Evolutionary conservation across 495 filamentous ascomycete genomes (phyloP).

Genomic region (Neurospora sp.): DNA sequence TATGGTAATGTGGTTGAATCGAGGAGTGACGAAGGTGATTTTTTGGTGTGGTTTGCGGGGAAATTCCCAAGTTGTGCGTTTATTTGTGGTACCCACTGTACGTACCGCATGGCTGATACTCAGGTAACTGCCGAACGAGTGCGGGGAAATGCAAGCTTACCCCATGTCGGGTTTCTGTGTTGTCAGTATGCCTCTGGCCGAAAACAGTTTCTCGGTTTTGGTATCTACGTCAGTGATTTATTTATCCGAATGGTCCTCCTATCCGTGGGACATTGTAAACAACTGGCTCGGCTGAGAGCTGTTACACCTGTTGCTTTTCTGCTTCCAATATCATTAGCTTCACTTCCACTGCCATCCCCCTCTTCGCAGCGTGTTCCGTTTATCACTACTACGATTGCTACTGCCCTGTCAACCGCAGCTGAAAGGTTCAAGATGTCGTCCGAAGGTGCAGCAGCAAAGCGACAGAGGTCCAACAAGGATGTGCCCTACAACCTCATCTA

Average conservation of each 20-base stretch:
- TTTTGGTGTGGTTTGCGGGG: too few relatives aligned
- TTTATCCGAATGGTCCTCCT: not conserved
- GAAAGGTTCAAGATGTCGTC: constrained; percentile 5
- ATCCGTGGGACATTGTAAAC: not conserved
- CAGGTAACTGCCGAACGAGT: not conserved
- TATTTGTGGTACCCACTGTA: too few relatives aligned
- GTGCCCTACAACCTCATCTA: constrained; percentile 50
- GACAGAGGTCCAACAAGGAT: constrained; percentile 31
- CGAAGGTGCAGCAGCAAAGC: constrained; percentile 18
- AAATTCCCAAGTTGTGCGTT: too few relatives aligned
- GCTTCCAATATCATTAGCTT: not conserved
- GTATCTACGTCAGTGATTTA: not conserved
- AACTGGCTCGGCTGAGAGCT: not conserved
- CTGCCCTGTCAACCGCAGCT: not conserved
- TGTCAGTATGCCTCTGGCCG: not conserved
- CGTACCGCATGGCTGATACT: not conserved
- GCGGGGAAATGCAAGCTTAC: not conserved
- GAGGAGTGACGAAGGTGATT: too few relatives aligned
- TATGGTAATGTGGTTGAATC: too few relatives aligned
- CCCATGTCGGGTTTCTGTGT: not conserved
- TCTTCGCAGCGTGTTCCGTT: not conserved
- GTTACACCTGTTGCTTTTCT: not conserved
- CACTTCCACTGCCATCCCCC: not conserved
- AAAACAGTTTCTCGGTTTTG: not conserved
- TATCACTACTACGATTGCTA: not conserved